A percentile compares a stretch with the other conserved stretches of the same genome.
These are phyloP conservation scores for Trebouxia gelatinosa DNA, from an alignment of 163 green algal species.

Conservation along the genomic window DNA sequence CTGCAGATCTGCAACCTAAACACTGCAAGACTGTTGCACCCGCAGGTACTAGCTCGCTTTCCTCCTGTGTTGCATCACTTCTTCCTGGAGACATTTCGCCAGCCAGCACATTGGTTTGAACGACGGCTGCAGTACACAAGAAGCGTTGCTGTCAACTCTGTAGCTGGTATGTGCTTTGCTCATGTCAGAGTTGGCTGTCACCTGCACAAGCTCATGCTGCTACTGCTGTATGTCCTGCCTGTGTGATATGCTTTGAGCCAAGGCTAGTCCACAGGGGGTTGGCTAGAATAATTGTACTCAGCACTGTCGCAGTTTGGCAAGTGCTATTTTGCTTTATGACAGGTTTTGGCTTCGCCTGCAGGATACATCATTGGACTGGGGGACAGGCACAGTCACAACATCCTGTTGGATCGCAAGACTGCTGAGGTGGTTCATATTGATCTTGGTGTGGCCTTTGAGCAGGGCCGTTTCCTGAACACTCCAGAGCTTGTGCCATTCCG, in stretches of 20 bases:
- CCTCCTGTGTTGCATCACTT: conserved; percentile 87
- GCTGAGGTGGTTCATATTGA: conserved; percentile 79
- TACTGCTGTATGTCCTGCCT: background rate
- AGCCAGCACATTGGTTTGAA: conserved; percentile 80
- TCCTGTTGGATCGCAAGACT: conserved; percentile 67
- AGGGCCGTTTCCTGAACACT: conserved; percentile 69
- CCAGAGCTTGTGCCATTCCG: conserved; percentile 91
- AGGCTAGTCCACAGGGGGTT: no score
- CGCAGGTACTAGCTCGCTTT: conserved; percentile 60
- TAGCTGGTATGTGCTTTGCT: conserved; percentile 54
- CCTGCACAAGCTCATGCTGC: background rate
- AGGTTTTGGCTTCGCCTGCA: no score
- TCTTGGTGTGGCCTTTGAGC: conserved; percentile 82
- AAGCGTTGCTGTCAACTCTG: conserved; percentile 79
- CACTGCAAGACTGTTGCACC: no score
- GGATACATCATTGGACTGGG: conserved; percentile 85
- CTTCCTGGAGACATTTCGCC: conserved; percentile 86
- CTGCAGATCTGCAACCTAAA: no score
- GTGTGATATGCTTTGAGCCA: background rate
- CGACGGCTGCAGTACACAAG: conserved; percentile 75
- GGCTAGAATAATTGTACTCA: no score
- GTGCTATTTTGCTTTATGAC: no score
- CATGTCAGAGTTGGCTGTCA: background rate
- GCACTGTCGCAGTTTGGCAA: no score
- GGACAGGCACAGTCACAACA: conserved; percentile 90